These are phyloP conservation scores for Lactarius indigo DNA, from an alignment of 768 basidiomycete species.

Conservation along the genomic window DNA sequence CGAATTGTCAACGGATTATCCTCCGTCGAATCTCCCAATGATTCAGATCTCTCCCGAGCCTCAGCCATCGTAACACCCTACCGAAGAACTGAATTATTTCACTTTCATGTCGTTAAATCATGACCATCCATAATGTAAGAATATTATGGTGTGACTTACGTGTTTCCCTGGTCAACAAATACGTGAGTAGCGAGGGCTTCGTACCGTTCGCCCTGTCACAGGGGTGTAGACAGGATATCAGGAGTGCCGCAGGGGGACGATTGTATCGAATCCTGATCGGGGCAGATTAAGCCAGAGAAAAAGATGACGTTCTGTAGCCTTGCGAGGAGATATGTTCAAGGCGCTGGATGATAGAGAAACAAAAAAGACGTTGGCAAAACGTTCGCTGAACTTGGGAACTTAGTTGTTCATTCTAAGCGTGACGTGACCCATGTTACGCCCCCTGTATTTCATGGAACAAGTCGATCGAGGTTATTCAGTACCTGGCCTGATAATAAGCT, in stretches of 20 bases:
- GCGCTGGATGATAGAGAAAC: slow-evolving; percentile 20
- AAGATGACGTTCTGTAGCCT: background rate
- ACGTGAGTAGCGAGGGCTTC: slow-evolving; percentile 3
- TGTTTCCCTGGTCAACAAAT: slow-evolving; percentile 9
- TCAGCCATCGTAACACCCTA: slow-evolving; percentile 19
- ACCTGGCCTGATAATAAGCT: background rate
- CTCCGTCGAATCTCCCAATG: slow-evolving; percentile 34
- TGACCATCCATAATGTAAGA: background rate
- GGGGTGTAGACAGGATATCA: slow-evolving; percentile 14
- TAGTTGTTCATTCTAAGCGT: slow-evolving; percentile 30
- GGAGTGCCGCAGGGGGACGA: background rate
- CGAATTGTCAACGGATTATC: slow-evolving; percentile 51
- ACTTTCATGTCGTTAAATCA: background rate
- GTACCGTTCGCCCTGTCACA: slow-evolving; percentile 11
- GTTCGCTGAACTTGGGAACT: slow-evolving; percentile 28
- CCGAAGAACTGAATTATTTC: slow-evolving; percentile 7
- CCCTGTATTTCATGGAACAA: slow-evolving; percentile 12
- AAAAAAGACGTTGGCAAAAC: slow-evolving; percentile 22
- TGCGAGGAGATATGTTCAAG: slow-evolving; percentile 9
- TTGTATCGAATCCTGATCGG: slow-evolving; percentile 20
- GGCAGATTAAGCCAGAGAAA: slow-evolving; percentile 5
- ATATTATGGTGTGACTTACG: slow-evolving; percentile 7
- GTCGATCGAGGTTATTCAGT: background rate
- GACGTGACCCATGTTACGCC: slow-evolving; percentile 27
- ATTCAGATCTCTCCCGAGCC: slow-evolving; percentile 32